Percentiles rank a stretch among this genome's conserved stretches.
phyloP scores from a whole-genome alignment of 345 rosid genomes.

The Clausena lansium region DNA sequence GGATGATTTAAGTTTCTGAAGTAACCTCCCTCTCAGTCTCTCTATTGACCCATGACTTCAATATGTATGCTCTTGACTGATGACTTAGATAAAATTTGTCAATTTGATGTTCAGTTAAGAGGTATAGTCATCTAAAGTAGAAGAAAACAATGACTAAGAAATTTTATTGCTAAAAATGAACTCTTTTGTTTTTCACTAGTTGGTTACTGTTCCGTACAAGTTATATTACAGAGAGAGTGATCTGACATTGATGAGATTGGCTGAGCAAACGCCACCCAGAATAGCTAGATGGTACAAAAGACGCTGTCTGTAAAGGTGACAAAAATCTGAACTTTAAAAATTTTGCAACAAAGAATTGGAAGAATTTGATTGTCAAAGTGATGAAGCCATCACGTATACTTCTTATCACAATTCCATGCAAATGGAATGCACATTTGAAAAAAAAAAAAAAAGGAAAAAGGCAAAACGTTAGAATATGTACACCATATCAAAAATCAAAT shows the following conservation, averaged over 20 bases:
- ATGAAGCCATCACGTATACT: constrained; percentile 3
- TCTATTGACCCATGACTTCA: too few relatives aligned
- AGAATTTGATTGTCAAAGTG: constrained; percentile 18
- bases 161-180: background rate
- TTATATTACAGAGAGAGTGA: background rate
- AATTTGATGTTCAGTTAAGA: background rate
- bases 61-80: background rate
- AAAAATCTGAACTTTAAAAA: constrained; percentile 18
- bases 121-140: background rate
- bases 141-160: background rate
- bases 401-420: background rate
- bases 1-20: too few relatives aligned
- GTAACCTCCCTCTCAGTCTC: too few relatives aligned
- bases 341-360: constrained; percentile 19
- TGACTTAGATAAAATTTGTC: background rate
- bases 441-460: background rate
- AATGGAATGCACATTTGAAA: constrained; percentile 5
- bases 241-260: constrained; percentile 22
- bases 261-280: constrained; percentile 27
- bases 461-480: background rate
- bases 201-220: background rate
- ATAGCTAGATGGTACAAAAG: constrained; percentile 12
- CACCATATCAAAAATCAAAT: too few relatives aligned
- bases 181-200: background rate
- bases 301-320: background rate